A percentile compares a stretch with the other conserved stretches of the same genome.
Evolutionary conservation across 192 early-diverging fungal species (phyloP).

Genomic region (Coemansia umbellata): DNA sequence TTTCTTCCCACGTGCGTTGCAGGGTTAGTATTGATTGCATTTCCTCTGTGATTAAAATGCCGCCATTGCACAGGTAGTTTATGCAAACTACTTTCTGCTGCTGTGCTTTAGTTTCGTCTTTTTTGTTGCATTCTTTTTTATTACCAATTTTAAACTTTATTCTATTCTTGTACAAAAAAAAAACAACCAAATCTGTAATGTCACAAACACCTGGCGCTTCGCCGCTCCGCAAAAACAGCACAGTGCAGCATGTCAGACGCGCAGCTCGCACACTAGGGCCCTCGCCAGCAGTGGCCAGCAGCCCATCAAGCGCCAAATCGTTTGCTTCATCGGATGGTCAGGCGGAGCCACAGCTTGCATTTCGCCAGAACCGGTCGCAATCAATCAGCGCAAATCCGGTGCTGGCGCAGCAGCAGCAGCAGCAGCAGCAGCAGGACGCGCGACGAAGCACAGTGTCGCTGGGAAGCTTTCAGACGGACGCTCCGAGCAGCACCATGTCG

Average conservation of each 20-base stretch:
- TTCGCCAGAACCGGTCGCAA: constrained; percentile 8
- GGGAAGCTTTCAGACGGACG: background rate
- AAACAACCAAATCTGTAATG: too few relatives aligned
- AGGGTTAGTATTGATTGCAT: too few relatives aligned
- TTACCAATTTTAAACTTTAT: too few relatives aligned
- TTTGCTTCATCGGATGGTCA: background rate
- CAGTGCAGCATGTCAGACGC: constrained; percentile 27
- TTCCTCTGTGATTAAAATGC: too few relatives aligned
- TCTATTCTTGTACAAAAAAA: too few relatives aligned
- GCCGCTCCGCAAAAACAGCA: constrained; percentile 5
- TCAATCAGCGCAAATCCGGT: background rate
- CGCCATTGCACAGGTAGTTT: too few relatives aligned
- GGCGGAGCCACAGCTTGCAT: background rate
- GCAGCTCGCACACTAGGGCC: constrained; percentile 32
- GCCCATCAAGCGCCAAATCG: background rate
- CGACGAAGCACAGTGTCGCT: constrained; percentile 35
- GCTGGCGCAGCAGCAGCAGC: background rate
- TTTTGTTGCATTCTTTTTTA: too few relatives aligned
- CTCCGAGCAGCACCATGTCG: background rate
- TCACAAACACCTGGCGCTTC: constrained; percentile 4
- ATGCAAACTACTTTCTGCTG: too few relatives aligned
- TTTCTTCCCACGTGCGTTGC: too few relatives aligned
- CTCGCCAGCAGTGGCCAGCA: background rate
- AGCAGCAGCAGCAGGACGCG: background rate
- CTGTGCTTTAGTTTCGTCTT: too few relatives aligned